Evolutionary conservation across 305 asterid genomes (phyloP).

Genomic region (Ajuga reptans): DNA sequence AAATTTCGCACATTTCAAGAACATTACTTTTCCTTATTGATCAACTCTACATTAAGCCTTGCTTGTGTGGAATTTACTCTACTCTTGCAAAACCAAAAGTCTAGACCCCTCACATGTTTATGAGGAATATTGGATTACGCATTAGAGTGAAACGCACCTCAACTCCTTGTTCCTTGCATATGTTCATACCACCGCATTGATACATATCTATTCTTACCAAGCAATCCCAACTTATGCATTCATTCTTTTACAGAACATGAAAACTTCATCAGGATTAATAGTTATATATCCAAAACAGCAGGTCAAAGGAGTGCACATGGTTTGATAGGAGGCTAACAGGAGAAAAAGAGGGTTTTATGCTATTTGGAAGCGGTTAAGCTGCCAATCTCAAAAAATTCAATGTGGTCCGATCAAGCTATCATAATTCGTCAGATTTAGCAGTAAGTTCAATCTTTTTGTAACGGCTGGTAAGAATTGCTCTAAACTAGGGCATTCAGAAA

Average conservation of each 20-base stretch:
- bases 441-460: neutral
- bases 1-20: constrained; percentile 1
- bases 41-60: neutral
- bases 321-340: neutral
- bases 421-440: neutral
- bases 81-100: neutral
- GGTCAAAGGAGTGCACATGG: neutral
- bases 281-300: neutral
- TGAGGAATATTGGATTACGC: neutral
- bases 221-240: neutral
- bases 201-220: neutral
- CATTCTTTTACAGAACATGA: neutral
- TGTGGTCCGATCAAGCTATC: constrained; percentile 1
- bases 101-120: neutral
- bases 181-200: neutral
- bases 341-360: neutral
- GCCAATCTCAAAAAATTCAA: neutral
- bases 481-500: constrained; percentile 5
- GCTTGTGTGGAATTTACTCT: neutral
- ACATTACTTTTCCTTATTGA: neutral
- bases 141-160: neutral
- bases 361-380: neutral
- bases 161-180: neutral
- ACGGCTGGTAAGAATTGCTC: neutral
- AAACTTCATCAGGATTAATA: neutral